These are phyloP conservation scores for Yamadazyma pseudoaaseri DNA, from an alignment of 1,139 yeast species.

Conservation along the genomic window DNA sequence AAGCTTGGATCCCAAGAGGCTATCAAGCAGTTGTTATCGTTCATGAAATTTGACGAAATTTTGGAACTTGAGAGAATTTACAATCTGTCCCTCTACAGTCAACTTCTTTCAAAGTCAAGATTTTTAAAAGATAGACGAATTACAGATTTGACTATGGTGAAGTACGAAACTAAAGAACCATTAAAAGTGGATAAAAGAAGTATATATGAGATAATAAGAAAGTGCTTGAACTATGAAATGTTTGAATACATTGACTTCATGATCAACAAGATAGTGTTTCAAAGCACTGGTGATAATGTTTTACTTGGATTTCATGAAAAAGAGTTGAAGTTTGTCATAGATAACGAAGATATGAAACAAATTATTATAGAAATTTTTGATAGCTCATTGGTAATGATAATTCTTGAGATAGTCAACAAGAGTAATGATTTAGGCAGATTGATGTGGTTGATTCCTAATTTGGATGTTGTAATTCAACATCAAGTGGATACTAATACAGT, in stretches of 20 bases:
- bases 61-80: conserved; percentile 28
- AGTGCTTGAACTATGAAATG: conserved; percentile 28
- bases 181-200: conserved; percentile 17
- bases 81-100: conserved; percentile 18
- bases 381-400: conserved; percentile 23
- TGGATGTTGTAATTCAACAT: conserved; percentile 24
- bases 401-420: conserved; percentile 25
- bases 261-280: conserved; percentile 34
- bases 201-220: conserved; percentile 28
- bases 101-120: conserved; percentile 30
- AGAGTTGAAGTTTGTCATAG: conserved; percentile 10
- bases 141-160: conserved; percentile 11
- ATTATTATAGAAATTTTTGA: conserved; percentile 20
- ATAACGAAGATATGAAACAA: conserved; percentile 8
- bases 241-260: conserved; percentile 33
- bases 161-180: conserved; percentile 15
- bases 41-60: conserved; percentile 30
- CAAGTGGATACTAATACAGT: neutral
- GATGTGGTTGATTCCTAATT: conserved; percentile 40
- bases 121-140: conserved; percentile 17
- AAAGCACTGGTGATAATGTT: conserved; percentile 19
- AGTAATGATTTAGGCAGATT: conserved; percentile 37
- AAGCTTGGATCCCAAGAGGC: conserved; percentile 14
- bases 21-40: conserved; percentile 27
- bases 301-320: conserved; percentile 12